Conservation (phyloP, 805 yeast species). For the Cyberlindnera maritima region DNA sequence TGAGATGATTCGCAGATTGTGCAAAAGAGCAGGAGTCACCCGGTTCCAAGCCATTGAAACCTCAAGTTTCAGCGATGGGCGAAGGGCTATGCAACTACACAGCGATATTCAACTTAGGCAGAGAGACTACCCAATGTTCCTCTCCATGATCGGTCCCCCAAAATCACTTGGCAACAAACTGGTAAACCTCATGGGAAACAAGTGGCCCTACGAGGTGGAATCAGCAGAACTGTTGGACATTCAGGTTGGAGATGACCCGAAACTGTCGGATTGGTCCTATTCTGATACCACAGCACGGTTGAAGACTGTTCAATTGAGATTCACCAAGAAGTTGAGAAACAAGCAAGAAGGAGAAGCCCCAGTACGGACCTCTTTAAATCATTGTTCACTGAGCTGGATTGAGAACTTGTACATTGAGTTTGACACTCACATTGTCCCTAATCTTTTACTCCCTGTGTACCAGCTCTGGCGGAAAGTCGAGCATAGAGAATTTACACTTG, state of each 20-base stretch:
- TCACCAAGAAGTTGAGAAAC: not conserved
- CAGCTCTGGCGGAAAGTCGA: not conserved
- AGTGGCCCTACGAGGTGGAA: not conserved
- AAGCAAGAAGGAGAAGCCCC: not conserved
- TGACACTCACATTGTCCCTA: conserved; percentile 1
- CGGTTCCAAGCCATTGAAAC: not conserved
- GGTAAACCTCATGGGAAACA: not conserved
- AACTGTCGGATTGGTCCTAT: not conserved
- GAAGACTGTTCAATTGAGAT: not conserved
- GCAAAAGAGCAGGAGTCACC: not conserved
- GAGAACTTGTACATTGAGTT: not conserved
- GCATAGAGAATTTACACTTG: not conserved
- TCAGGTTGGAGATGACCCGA: not conserved
- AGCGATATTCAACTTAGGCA: not conserved
- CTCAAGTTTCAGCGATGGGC: not conserved
- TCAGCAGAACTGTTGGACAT: not conserved
- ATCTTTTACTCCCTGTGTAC: not conserved
- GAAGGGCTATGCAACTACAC: not conserved
- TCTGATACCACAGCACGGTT: not conserved
- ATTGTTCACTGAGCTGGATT: not conserved
- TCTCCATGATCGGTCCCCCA: not conserved
- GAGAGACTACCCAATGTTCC: not conserved
- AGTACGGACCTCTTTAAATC: no score
- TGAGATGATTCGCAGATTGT: not conserved
- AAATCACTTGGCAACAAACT: not conserved